Evolutionary conservation across 352 stramenopile genomes (phyloP), one percentile per base, ranked within the genome.

Genomic region (Thraustochytrium sp.): DNA sequence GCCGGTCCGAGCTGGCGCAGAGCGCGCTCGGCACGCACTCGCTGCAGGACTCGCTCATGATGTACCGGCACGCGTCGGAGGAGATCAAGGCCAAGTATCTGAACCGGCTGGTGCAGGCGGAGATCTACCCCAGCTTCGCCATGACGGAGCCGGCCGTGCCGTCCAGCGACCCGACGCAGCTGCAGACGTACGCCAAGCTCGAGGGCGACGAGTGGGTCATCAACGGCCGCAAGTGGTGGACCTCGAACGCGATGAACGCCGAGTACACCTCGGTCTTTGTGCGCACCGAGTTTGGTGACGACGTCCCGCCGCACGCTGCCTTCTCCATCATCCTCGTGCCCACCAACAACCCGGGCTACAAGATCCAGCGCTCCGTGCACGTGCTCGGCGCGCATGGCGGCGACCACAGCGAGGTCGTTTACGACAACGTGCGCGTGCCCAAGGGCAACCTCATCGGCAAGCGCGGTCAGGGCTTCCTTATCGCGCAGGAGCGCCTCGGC

Each of bases 91-190:
- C 56, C 75, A 73, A 89, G 83, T 99, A 93, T 91, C 89, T 99
- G 26, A 83, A 92, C 64, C 94, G 94, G 4, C 87, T 99, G 48
- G 88, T 98, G 16, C 89, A 96, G 44, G 95, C 94, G 34, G 89
- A 90, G 31, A 98, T 97, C 68, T 92, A 95, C 74, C 97, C 92
- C 40, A 94, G 92, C 64, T 99, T 98, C 88, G 90, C 96, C 49
- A 99, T 99, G 96, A 99, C 96, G 0, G 95, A 98, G 87, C 96
- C 95, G 49, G 89, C 92, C 53, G 95, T 98, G 61, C 94, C 95
- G 3, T 96, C 90, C 5, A 98, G 92, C 29, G 95, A 99, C 88
- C 94, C 95, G 8, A 97, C 93, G 11, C 98, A 99, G 89, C 95
- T 99, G 36, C 87, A 93, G 85, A 94, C 91, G 4, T 86, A 89